Evolutionary conservation across 306 rosid genomes (phyloP), one percentile per base, ranked within the genome.

Genomic region (Lablab purpureus): DNA sequence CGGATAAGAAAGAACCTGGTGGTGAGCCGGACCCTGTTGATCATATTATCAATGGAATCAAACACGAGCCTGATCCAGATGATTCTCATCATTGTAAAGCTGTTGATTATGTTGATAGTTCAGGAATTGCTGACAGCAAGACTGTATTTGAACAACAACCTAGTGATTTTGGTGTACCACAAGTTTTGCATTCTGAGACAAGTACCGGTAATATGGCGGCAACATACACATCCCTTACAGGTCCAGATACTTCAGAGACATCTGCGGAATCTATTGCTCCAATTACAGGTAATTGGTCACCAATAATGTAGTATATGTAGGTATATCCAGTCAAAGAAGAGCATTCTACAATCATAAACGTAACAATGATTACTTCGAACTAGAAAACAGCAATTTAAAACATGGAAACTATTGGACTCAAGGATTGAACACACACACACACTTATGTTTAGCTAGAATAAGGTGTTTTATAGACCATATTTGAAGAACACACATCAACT

Each of bases 21-120:
- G 75, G 66, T 73, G 94, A 92, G 85, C 89, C 91, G 59, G 90
- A 90, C 65, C 88, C 91, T 7, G 85, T 87, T 73, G 89, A 88
- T 70, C 73, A 23, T 22, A 66, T 77, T 15, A 49, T 69, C 41
- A 12, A 81, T 74, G 82, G 77, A 67, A 84, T 82, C 73, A 75
- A 77, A 75, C 82, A 81, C 0, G 94, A 94, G 84, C 89, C 93
- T 65, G 87, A 86, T 80, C 88, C 90, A 62, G 93, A 90, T 67
- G 91, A 86, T 83, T 84, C 88, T 30, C 78, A 23, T 27, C 82
- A 81, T 8, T 84, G 80, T 67, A 59, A 67, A 69, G 47, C 55
- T 75, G 62, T 77, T 55, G 64, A 12, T 71, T 71, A 79, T 78
- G 79, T 73, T 43, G 28, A 64, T 70, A 75, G 32, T 81, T 64